A percentile compares a stretch with the other conserved stretches of the same genome.
These are phyloP conservation scores for Annulohypoxylon maeteangense DNA, from an alignment of 495 filamentous ascomycete genomes.

Conservation along the genomic window DNA sequence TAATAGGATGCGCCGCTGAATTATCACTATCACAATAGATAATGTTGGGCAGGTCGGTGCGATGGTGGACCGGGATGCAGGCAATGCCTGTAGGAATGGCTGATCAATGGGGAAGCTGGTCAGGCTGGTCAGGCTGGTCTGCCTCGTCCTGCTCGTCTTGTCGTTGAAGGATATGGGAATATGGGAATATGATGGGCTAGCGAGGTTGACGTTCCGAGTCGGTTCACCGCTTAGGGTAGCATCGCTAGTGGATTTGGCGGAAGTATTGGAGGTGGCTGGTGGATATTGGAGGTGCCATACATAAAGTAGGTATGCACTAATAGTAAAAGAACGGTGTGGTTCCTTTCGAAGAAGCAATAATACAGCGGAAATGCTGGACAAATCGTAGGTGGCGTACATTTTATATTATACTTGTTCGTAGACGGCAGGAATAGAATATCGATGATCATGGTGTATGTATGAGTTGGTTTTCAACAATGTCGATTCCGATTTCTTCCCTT, in stretches of 20 bases:
- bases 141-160: not conserved
- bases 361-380: not conserved
- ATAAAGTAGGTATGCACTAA: too few species aligned
- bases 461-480: not conserved
- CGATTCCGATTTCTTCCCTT: slow-evolving; percentile 11
- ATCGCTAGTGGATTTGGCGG: slow-evolving; percentile 31
- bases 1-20: not conserved
- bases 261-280: slow-evolving; percentile 11
- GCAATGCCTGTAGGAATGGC: slow-evolving; percentile 34
- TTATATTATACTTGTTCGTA: slow-evolving; percentile 6
- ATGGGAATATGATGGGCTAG: slow-evolving; percentile 27
- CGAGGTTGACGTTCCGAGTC: slow-evolving; percentile 30
- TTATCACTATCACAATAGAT: not conserved
- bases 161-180: slow-evolving; percentile 15
- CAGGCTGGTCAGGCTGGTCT: slow-evolving; percentile 24
- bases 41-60: slow-evolving; percentile 11
- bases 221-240: slow-evolving; percentile 37
- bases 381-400: slow-evolving; percentile 11
- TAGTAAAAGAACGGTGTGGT: slow-evolving; percentile 22
- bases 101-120: slow-evolving; percentile 39
- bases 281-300: slow-evolving; percentile 21
- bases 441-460: too few species aligned
- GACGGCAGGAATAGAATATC: not conserved
- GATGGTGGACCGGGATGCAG: slow-evolving; percentile 11
- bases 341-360: slow-evolving; percentile 18